phyloP scores from a whole-genome alignment of 2,329 filamentous ascomycete genomes.

The Celoporthe dispersa region DNA sequence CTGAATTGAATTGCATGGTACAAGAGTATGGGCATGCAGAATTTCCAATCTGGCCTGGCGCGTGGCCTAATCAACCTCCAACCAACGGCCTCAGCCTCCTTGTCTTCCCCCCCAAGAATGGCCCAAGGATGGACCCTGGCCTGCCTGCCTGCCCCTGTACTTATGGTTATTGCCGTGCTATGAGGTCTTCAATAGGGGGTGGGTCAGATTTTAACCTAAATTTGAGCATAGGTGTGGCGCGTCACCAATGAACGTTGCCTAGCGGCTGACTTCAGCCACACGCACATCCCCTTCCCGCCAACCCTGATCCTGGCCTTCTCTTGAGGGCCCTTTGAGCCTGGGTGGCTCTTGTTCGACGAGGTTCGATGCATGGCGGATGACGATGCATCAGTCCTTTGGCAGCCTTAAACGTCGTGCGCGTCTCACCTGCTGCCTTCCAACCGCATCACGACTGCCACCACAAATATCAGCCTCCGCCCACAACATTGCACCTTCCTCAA shows the following conservation, averaged over 20 bases:
- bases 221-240: slow-evolving; percentile 7
- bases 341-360: slow-evolving; percentile 27
- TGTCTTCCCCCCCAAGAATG: not conserved
- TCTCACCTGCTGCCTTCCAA: slow-evolving; percentile 24
- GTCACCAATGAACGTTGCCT: not conserved
- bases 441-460: not conserved
- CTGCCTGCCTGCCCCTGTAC: not conserved
- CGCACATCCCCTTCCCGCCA: slow-evolving; percentile 12
- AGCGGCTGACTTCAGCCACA: slow-evolving; percentile 14
- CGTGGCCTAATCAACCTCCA: not conserved
- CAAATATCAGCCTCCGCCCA: not conserved
- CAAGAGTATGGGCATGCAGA: slow-evolving; percentile 3
- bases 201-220: not conserved
- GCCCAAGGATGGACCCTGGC: not conserved
- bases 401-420: slow-evolving; percentile 17
- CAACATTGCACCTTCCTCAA: not conserved
- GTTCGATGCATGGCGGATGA: slow-evolving; percentile 21
- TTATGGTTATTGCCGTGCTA: not conserved
- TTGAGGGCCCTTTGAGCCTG: not conserved
- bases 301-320: not conserved
- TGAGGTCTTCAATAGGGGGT: not conserved
- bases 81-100: not conserved
- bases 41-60: not conserved
- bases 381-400: slow-evolving; percentile 14
- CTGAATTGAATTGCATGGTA: slow-evolving; percentile 1